Evolutionary conservation across 768 basidiomycete genomes (phyloP), one percentile per base, ranked within the genome.

Genomic region (Tricholoma hemisulphureum): DNA sequence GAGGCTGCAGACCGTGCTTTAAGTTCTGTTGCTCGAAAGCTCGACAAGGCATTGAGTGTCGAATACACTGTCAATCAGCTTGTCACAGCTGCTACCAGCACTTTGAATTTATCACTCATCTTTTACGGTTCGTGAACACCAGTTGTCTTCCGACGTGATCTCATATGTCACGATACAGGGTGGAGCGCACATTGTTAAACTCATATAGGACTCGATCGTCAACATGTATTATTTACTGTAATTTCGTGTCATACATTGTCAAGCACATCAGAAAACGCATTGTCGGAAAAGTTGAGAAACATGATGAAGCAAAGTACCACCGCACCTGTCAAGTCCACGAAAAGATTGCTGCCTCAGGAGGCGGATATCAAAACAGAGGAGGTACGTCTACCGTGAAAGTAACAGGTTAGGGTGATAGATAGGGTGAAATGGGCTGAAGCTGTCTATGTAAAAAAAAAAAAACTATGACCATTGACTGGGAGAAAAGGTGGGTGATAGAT

Each of bases 11-110:
- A 96, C 70, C 86, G 94, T 31, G 95, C 95, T 0, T 75, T 99
- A 61, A 83, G 75, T 32, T 83, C 85, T 31, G 94, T 98, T 34
- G 77, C 84, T 10, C 79, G 84, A 54, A 98, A 98, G 72, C 78
- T 99, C 39, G 86, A 92, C 68, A 88, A 87, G 66, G 80, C 84
- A 3, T 77, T 98, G 60, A 95, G 93, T 65, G 91, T 96, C 23
- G 91, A 96, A 69, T 95, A 92, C 64, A 91, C 88, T 5, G 93
- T 99, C 59, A 97, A 96, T 74, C 88, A 93, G 69, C 83, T 98
- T 37, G 88, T 98, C 58, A 86, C 91, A 18, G 86, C 91, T 67
- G 96, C 96, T 34, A 92, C 87, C 21, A 91, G 96, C 66, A 69
- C 76, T 2, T 76, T 74, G 48, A 93, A 93, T 69, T 74, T 98